phyloP scores from a whole-genome alignment of 129 eudicot species.

The Flaveria trinervia region DNA sequence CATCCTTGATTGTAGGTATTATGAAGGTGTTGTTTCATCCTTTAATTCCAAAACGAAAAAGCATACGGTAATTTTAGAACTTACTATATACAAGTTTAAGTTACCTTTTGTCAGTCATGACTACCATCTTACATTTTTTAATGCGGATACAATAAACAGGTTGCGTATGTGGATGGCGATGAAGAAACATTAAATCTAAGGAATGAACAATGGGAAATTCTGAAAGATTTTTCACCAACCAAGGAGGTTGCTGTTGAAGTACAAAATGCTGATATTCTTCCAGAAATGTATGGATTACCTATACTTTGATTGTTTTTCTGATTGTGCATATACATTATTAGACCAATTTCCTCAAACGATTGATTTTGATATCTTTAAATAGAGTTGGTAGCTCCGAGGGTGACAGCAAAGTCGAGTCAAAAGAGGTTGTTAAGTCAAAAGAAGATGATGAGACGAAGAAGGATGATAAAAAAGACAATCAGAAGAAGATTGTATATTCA shows the following conservation, averaged over 20 bases:
- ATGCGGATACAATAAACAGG: constrained; percentile 38
- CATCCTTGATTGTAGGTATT: constrained; percentile 54
- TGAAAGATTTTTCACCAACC: constrained; percentile 33
- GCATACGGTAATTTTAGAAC: constrained; percentile 60
- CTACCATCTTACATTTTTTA: neutral
- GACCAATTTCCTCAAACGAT: neutral
- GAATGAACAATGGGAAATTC: constrained; percentile 57
- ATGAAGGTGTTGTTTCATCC: constrained; percentile 64
- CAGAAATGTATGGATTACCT: constrained; percentile 59
- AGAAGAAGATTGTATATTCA: constrained; percentile 4
- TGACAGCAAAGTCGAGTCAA: constrained; percentile 1
- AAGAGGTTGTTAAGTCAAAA: constrained; percentile 11
- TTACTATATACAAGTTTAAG: neutral
- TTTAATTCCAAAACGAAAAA: constrained; percentile 49
- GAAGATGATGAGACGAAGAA: neutral
- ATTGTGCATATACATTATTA: neutral
- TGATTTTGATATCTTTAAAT: neutral
- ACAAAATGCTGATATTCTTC: constrained; percentile 44
- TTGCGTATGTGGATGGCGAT: constrained; percentile 59
- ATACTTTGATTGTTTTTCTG: neutral
- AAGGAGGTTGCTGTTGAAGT: constrained; percentile 49
- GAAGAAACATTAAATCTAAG: constrained; percentile 56
- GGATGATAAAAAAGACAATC: neutral
- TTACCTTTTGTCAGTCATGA: neutral
- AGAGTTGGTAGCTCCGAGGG: constrained; percentile 23